Evolutionary conservation across 352 stramenopile species (phyloP), one percentile per base, ranked within the genome.

Genomic region (Globisporangium iwayamae): DNA sequence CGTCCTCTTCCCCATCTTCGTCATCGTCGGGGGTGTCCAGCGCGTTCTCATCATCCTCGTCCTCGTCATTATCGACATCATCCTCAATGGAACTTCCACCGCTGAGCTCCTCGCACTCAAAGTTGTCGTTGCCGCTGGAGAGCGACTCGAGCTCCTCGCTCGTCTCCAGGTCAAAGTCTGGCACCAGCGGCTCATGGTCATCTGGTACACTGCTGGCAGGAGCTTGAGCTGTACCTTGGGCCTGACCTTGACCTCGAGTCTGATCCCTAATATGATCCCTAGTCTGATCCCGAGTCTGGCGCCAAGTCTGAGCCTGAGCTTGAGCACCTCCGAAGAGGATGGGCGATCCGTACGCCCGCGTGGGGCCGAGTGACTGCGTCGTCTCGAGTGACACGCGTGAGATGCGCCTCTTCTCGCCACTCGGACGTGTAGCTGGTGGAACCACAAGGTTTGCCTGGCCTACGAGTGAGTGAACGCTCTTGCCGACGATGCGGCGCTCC

Each of bases 31-130:
- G n/a, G 8, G n/a, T 43, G 16, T 25, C 51, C 2, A 59, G 16
- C 18, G 11, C 52, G 28, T 28, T 58, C 5, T 47, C 13, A 0
- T 43, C 39, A 14, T 46, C 18, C 16, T 10, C 63, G 48, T 20
- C 47, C n/a, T 41, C 39, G 16, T 11, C 61, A 36, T 11, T 57
- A 36, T 50, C 61, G 67, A 39, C 25, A 20, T 61, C 56, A 20
- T 61, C 56, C 9, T 30, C 43, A 11, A 52, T 28, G 13, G 36
- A 47, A 1, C 65, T 53, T n/a, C 75, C 61, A 50, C 75, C 67
- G 20, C 73, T 73, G 1, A 94, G 68, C 36, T 91, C 85, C 22
- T 92, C 81, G 39, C 83, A 78, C 74, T 94, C 85, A 67, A 90
- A 94, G 14, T 74, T 74, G 13, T 87, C 83, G 63, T 85, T 71